Evolutionary conservation across 163 green algal species (phyloP).

Genomic region (Botryococcus braunii): DNA sequence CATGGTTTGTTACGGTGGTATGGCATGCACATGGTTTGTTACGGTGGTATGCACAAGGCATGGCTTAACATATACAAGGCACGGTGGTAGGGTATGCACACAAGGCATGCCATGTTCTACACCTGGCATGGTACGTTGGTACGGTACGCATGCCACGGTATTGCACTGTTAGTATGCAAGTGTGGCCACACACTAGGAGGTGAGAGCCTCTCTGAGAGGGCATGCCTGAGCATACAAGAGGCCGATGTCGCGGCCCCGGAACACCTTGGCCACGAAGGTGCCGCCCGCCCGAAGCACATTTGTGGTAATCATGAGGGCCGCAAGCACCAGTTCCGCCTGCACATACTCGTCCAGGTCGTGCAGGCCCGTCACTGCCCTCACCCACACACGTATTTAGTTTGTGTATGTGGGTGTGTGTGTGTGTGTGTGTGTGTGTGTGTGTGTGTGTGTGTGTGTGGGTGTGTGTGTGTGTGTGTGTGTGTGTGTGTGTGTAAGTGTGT

Average conservation of each 20-base stretch:
- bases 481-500: too few relatives aligned
- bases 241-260: slow-evolving; percentile 78
- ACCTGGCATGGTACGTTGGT: background rate
- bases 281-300: slow-evolving; percentile 75
- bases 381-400: too few relatives aligned
- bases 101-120: background rate
- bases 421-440: too few relatives aligned
- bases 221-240: slow-evolving; percentile 80
- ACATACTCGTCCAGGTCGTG: slow-evolving; percentile 99
- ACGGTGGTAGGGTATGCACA: slow-evolving; percentile 7
- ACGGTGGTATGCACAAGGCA: too few relatives aligned
- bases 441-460: too few relatives aligned
- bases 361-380: slow-evolving; percentile 83
- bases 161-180: background rate
- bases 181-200: background rate
- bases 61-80: background rate
- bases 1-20: too few relatives aligned
- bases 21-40: too few relatives aligned
- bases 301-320: slow-evolving; percentile 78
- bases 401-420: too few relatives aligned
- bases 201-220: too few relatives aligned
- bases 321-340: slow-evolving; percentile 90
- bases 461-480: too few relatives aligned
- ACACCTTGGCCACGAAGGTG: slow-evolving; percentile 95
- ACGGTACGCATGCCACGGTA: background rate